phyloP scores from a whole-genome alignment of 2,329 filamentous ascomycete genomes.

The Stagonosporopsis tanaceti region DNA sequence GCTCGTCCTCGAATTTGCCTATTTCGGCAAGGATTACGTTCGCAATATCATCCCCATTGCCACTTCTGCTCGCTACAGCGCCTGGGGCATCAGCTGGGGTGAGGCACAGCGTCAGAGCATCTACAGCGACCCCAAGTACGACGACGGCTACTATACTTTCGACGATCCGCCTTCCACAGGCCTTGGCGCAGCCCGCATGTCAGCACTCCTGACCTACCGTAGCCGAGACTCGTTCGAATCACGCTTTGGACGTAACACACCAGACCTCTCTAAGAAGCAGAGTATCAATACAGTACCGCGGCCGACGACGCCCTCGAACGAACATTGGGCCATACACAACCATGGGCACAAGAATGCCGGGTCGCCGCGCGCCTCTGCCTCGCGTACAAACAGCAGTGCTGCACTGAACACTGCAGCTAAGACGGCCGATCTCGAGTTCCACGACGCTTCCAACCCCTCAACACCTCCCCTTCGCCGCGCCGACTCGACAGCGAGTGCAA shows the following conservation, averaged over 20 bases:
- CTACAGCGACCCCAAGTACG: conserved; percentile 97
- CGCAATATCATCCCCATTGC: conserved; percentile 82
- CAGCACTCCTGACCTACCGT: conserved; percentile 91
- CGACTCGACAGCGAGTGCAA: conserved; percentile 34
- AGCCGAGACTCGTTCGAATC: conserved; percentile 97
- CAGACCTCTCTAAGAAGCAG: conserved; percentile 82
- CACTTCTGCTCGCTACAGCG: conserved; percentile 83
- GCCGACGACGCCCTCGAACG: conserved; percentile 51
- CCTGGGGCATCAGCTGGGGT: conserved; percentile 91
- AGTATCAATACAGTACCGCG: conserved; percentile 76
- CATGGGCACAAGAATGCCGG: conserved; percentile 59
- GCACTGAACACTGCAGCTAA: conserved; percentile 31
- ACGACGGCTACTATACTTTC: conserved; percentile 93
- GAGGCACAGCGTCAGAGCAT: conserved; percentile 91
- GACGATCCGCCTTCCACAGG: conserved; percentile 86
- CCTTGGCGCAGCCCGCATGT: conserved; percentile 94
- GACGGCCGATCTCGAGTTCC: conserved; percentile 57
- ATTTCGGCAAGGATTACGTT: conserved; percentile 87
- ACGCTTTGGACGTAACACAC: conserved; percentile 90
- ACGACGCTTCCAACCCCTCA: conserved; percentile 49
- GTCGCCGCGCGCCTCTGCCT: conserved; percentile 50
- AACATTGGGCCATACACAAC: conserved; percentile 63
- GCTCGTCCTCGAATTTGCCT: conserved; percentile 91
- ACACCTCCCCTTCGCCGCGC: conserved; percentile 36
- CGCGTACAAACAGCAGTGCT: conserved; percentile 46